Percentiles rank a stretch among this genome's conserved stretches.
Evolutionary conservation across 75 land plant genomes (phyloP).

Genomic region (Pseudotsuga menziesii): DNA sequence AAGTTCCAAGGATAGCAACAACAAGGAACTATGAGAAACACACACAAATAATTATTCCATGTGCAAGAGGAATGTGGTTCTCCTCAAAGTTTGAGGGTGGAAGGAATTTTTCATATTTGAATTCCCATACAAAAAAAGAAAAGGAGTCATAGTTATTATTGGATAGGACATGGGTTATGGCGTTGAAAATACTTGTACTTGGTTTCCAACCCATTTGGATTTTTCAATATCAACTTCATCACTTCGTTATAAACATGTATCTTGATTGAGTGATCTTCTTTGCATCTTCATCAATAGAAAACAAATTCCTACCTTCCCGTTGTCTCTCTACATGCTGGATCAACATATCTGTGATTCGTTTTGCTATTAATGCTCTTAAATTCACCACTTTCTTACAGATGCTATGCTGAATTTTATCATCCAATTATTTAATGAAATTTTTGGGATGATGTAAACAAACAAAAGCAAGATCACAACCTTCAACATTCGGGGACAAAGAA

Average conservation of each 20-base stretch:
- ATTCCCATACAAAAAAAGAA: no score
- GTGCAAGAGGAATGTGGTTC: no score
- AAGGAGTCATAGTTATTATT: no score
- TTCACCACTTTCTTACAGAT: slow-evolving; percentile 45
- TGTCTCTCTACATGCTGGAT: slow-evolving; percentile 24
- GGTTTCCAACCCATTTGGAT: slow-evolving; percentile 49
- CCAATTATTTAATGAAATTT: slow-evolving; percentile 30
- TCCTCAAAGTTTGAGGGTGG: no score
- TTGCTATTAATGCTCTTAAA: slow-evolving; percentile 46
- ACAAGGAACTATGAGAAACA: no score
- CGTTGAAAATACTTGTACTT: slow-evolving; percentile 27
- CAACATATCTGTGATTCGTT: slow-evolving; percentile 43
- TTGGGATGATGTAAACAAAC: slow-evolving; percentile 25
- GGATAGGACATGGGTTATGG: no score
- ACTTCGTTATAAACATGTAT: slow-evolving; percentile 23
- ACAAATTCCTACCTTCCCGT: slow-evolving; percentile 13
- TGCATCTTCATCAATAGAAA: slow-evolving; percentile 1
- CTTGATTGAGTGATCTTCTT: not conserved
- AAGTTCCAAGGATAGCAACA: no score
- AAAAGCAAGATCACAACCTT: not conserved
- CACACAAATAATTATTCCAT: no score
- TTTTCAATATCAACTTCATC: slow-evolving; percentile 34
- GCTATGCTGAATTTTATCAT: slow-evolving; percentile 48
- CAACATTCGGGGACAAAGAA: slow-evolving; percentile 11
- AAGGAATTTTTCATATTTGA: no score